phyloP scores from a whole-genome alignment of 306 rosid genomes.

The Acacia melanoxylon region DNA sequence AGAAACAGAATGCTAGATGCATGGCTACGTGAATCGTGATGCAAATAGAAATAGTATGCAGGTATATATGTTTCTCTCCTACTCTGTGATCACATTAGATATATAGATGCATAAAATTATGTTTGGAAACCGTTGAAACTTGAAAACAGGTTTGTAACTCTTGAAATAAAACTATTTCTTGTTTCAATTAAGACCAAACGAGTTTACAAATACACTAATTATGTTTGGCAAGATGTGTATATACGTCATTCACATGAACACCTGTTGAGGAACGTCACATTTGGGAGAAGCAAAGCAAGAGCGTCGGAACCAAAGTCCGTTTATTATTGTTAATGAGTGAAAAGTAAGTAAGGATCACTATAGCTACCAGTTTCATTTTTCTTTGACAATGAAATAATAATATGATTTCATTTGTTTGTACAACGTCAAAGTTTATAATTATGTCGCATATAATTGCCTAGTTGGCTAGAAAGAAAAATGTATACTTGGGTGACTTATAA shows the following conservation, averaged over 20 bases:
- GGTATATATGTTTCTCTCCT: no score
- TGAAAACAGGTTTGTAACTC: not conserved
- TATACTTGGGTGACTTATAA: conserved; percentile 38
- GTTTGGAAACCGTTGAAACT: not conserved
- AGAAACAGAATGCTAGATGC: no score
- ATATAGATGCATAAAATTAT: no score
- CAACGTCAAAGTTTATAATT: conserved; percentile 27
- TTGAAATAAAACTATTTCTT: not conserved
- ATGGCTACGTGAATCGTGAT: no score
- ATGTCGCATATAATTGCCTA: conserved; percentile 32
- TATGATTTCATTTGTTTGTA: conserved; percentile 10
- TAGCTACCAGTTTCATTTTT: not conserved
- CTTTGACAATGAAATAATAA: not conserved
- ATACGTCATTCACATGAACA: not conserved
- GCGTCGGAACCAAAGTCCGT: not conserved
- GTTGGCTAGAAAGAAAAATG: conserved; percentile 38
- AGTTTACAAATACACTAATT: not conserved
- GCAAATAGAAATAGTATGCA: no score
- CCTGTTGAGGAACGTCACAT: not conserved
- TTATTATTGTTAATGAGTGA: not conserved
- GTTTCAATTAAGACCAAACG: not conserved
- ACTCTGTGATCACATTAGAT: not conserved
- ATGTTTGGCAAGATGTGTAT: not conserved
- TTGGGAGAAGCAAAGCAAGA: not conserved
- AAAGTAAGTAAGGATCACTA: not conserved